phyloP scores from a whole-genome alignment of 768 basidiomycete genomes.

The Naganishia antarctica region DNA sequence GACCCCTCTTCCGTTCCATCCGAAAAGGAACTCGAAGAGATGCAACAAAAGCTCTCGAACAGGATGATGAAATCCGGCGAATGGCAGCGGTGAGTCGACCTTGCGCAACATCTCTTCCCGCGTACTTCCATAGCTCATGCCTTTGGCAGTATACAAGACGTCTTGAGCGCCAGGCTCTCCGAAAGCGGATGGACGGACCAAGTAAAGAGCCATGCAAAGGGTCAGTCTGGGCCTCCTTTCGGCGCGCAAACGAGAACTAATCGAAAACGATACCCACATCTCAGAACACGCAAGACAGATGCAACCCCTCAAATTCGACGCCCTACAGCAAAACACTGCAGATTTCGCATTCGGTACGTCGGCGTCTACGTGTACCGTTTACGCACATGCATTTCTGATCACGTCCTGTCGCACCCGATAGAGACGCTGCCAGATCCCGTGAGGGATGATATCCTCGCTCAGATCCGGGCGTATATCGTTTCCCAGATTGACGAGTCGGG shows the following conservation, averaged over 20 bases:
- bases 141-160: not conserved
- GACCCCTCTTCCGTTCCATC: not conserved
- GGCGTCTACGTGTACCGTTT: not conserved
- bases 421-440: conserved; percentile 21
- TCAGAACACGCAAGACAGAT: conserved; percentile 25
- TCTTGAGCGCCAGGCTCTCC: not conserved
- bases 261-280: no score
- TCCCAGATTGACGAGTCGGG: conserved; percentile 4
- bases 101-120: not conserved
- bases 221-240: not conserved
- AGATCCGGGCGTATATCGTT: conserved; percentile 9
- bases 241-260: no score
- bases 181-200: conserved; percentile 25
- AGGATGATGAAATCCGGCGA: conserved; percentile 23
- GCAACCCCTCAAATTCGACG: conserved; percentile 19
- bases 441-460: conserved; percentile 12
- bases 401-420: not conserved
- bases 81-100: conserved; percentile 20
- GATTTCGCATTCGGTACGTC: conserved; percentile 10
- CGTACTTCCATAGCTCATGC: not conserved
- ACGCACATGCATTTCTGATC: not conserved
- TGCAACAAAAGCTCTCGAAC: conserved; percentile 17
- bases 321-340: conserved; percentile 20
- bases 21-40: conserved; percentile 16
- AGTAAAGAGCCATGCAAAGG: conserved; percentile 23